Evolutionary conservation across 192 early-diverging fungal genomes (phyloP).

Genomic region (Coemansia sp.): DNA sequence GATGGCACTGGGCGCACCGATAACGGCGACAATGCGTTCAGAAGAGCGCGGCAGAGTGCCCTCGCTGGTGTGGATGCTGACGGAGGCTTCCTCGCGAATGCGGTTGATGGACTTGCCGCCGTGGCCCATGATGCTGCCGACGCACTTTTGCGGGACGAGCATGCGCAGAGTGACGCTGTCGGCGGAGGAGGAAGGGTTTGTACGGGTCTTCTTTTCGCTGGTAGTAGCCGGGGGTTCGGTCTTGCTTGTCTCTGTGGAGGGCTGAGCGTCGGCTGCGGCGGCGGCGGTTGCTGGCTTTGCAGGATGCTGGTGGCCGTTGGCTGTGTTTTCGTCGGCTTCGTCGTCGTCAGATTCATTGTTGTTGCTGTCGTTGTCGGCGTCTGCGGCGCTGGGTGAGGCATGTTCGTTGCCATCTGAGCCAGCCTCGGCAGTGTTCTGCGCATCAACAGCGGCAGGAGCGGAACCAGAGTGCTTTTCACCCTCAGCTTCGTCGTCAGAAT

Average conservation of each 20-base stretch:
- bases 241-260: conserved; percentile 1
- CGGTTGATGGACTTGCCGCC: conserved; percentile 48
- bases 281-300: background rate
- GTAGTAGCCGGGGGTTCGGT: background rate
- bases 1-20: conserved; percentile 36
- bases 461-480: background rate
- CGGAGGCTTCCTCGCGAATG: conserved; percentile 32
- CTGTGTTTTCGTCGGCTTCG: background rate
- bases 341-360: conserved; percentile 9
- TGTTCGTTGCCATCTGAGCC: conserved; percentile 1
- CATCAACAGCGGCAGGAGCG: conserved; percentile 1
- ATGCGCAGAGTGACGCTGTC: conserved; percentile 28
- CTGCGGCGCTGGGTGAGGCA: background rate
- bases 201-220: background rate
- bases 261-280: background rate
- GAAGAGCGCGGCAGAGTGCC: conserved; percentile 36
- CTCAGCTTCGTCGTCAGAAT: background rate
- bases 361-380: background rate
- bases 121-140: conserved; percentile 54
- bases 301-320: background rate
- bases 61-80: conserved; percentile 49
- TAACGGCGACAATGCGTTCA: conserved; percentile 44
- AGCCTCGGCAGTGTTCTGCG: background rate
- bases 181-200: too few species aligned
- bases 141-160: conserved; percentile 50